A percentile compares a stretch with the other conserved stretches of the same genome.
Evolutionary conservation across 2,329 filamentous ascomycete species (phyloP).

Genomic region (Zymoseptoria brevis): DNA sequence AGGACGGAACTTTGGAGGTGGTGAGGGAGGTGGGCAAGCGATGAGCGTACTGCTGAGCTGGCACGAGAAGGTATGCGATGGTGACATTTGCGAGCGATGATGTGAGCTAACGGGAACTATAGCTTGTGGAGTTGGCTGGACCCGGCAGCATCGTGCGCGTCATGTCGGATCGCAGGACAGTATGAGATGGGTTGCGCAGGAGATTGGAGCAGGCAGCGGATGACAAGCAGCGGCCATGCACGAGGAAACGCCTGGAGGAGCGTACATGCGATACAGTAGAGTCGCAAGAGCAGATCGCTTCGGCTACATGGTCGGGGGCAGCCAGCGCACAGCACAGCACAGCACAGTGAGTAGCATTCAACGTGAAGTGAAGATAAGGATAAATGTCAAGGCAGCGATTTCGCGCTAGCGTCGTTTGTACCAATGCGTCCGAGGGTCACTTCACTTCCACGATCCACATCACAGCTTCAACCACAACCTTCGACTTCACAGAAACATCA

Average conservation of each 20-base stretch:
- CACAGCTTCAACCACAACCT: neutral
- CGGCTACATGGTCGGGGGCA: neutral
- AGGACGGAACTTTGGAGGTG: slow-evolving; percentile 42
- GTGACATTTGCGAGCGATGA: neutral
- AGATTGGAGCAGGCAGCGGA: neutral
- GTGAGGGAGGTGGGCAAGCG: slow-evolving; percentile 61
- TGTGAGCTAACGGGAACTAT: slow-evolving; percentile 1
- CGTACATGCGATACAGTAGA: neutral
- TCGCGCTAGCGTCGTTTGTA: neutral
- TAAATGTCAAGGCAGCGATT: neutral
- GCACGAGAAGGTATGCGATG: slow-evolving; percentile 70
- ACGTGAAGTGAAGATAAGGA: neutral
- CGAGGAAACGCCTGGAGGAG: neutral
- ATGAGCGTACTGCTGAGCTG: slow-evolving; percentile 98
- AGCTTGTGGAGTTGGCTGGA: slow-evolving; percentile 84
- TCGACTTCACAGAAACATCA: neutral
- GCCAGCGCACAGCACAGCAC: neutral
- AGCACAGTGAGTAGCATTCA: neutral
- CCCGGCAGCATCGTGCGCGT: slow-evolving; percentile 81
- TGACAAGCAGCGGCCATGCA: neutral
- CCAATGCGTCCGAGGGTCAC: neutral
- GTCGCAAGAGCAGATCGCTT: neutral
- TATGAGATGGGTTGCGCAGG: slow-evolving; percentile 43
- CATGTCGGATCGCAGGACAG: slow-evolving; percentile 93
- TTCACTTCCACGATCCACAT: neutral